phyloP scores from a whole-genome alignment of 495 filamentous ascomycete genomes.

The Pyrenopolyporus hunteri region DNA sequence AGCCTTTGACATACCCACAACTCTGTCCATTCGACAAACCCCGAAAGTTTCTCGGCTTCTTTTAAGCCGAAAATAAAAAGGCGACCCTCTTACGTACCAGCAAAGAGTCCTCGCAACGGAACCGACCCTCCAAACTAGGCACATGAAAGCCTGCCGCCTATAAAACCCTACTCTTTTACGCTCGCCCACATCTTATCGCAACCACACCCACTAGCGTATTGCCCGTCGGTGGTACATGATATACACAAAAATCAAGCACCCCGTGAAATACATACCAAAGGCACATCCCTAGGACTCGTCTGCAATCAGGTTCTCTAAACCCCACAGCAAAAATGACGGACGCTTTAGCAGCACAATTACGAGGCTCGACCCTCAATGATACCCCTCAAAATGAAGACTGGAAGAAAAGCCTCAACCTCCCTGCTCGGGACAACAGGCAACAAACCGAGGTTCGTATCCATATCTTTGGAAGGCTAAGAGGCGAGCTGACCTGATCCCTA shows the following conservation, averaged over 20 bases:
- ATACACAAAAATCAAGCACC: background rate
- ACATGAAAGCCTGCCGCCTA: background rate
- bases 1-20: conserved; percentile 28
- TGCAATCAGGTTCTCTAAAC: background rate
- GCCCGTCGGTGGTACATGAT: conserved; percentile 8
- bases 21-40: conserved; percentile 9
- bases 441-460: conserved; percentile 84
- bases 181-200: background rate
- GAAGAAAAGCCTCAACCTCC: conserved; percentile 79
- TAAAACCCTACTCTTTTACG: background rate
- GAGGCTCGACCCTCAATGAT: conserved; percentile 72
- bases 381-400: conserved; percentile 66
- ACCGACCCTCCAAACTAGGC: background rate
- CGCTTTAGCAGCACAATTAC: conserved; percentile 69
- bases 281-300: background rate
- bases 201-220: conserved; percentile 6
- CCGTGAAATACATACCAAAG: conserved; percentile 5
- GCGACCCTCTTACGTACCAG: conserved; percentile 1
- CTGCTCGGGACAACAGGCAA: conserved; percentile 81
- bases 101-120: conserved; percentile 1
- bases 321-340: conserved; percentile 49
- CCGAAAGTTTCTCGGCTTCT: conserved; percentile 15
- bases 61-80: conserved; percentile 14
- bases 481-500: conserved; percentile 44
- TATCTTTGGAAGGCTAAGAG: background rate